Evolutionary conservation across 2,329 filamentous ascomycete genomes (phyloP).

Genomic region (Diaporthe ampelina): DNA sequence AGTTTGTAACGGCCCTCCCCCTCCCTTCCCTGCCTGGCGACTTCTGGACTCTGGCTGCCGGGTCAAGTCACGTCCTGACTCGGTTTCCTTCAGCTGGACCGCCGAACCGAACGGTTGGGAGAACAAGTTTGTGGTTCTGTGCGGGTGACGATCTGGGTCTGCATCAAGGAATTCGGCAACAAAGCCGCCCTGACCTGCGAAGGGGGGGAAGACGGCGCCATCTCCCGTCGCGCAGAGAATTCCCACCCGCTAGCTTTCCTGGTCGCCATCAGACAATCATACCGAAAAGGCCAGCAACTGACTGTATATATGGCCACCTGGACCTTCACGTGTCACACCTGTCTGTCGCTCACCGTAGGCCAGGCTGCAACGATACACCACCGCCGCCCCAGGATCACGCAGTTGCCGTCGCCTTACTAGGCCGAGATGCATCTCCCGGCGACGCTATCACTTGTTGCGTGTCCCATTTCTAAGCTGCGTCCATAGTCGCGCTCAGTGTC

Average conservation of each 20-base stretch:
- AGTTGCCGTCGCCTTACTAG: slow-evolving; percentile 1
- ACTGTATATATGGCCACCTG: neutral
- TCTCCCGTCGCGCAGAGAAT: slow-evolving; percentile 24
- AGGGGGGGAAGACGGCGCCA: neutral
- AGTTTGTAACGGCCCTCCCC: neutral
- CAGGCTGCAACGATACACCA: neutral
- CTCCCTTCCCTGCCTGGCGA: too few species aligned
- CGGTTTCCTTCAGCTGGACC: neutral
- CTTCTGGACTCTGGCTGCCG: neutral
- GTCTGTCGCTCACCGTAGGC: neutral
- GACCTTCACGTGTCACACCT: neutral
- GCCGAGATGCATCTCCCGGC: slow-evolving; percentile 36
- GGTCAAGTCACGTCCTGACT: neutral
- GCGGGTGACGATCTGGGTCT: slow-evolving; percentile 19
- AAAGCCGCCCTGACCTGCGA: slow-evolving; percentile 20
- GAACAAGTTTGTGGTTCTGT: slow-evolving; percentile 1
- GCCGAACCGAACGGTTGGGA: neutral
- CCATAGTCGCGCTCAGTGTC: slow-evolving; percentile 1
- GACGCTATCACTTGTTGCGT: slow-evolving; percentile 16
- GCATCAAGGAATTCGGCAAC: slow-evolving; percentile 16
- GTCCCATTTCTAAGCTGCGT: slow-evolving; percentile 14
- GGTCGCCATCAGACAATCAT: neutral
- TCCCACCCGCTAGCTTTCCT: neutral
- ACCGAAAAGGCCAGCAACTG: neutral
- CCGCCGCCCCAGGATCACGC: neutral